Evolutionary conservation across 2,329 filamentous ascomycete species (phyloP), one percentile per base, ranked within the genome.

Genomic region (Alternaria triticimaculans): DNA sequence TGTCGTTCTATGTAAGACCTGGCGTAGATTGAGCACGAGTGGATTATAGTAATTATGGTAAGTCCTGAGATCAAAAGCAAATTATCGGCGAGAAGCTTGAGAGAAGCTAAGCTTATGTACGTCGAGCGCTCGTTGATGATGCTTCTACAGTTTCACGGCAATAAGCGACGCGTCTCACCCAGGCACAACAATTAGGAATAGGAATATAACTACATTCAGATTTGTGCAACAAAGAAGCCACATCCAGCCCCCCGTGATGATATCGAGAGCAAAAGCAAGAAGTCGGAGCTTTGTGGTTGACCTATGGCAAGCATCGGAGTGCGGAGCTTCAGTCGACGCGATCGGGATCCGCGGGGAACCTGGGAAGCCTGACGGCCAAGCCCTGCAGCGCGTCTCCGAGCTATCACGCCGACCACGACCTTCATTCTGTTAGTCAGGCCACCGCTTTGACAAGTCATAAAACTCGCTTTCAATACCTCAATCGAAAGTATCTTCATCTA

Each of bases 91-190:
- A 14, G 49, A 53, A n/a, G 20, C 14, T n/a, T 9, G 14, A 53
- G 28, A 25, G 30, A 25, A 53, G 20, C 49, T n/a, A 53, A 4
- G 9, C 21, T 23, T 49, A 15, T 50, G 20, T 37, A 45, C 33
- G 43, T 60, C 44, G 44, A 33, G 43, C 33, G 21, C 21, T 25
- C 2, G n/a, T 41, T 23, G 63, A 55, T 58, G 55, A 44, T 60
- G 54, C 56, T 63, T 23, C 26, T 55, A 54, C 20, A 26, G 63
- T 62, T 66, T 67, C 58, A 68, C 43, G 51, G 21, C n/a, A 37
- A 44, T 44, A 63, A 60, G 50, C 56, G 33, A 55, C 50, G 10
- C 28, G 60, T 63, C 60, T 63, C 60, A 51, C 43, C 55, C n/a
- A 49, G 26, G 21, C 20, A 49, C 10, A 25, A 20, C 55, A 49